Base-by-base conservation (phyloP, 306 rosid genomes). In the Elaeagnus macrophylla region DNA sequence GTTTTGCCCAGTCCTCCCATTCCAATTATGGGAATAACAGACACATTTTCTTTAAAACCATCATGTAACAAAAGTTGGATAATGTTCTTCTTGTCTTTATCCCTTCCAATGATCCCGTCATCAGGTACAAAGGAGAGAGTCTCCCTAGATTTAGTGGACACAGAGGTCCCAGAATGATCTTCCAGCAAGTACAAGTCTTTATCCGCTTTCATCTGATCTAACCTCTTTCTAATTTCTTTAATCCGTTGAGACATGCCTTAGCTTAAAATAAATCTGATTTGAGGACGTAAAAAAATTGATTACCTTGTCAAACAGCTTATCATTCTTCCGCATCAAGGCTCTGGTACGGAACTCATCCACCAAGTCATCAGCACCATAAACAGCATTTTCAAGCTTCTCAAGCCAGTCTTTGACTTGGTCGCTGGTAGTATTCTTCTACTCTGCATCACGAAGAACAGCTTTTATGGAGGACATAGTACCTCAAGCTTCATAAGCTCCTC, bases 1-100 rank as follows among this genome's bases (percentile, higher is more conserved):
- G 73, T 68, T 40, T 60, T 60, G 10, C 67, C 67, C 18, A 60
- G 48, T 16, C 67, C 67, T 25, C 72, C 72, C 14, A 60, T 25
- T 2, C 62, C 73, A 47, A 60, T 19, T 1, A 67, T 59, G 12
- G 61, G 42, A 37, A 59, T 20, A 0, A 59, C 15, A 43, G 15
- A 43, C n/a, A 43, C 48, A 43, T 43, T 43, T 14, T 43, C 48
- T 43, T 43, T 13, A 41, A 41, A 41, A 10, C 13, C 45, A 3
- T 7, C 7, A 20, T 52, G 39, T 5, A 52, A 0, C 41, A 52
- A 32, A 8, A 52, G 37, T 52, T 37, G 43, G 7, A 6, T 37
- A 36, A 53, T 8, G 35, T 37, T 16, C 19, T 0, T 36, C 37
- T 36, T 53, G 37, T 53, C 57, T 32, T 53, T 15, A 6, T 44